phyloP scores from a whole-genome alignment of 257 asterid species.

The Schizonepeta tenuifolia region DNA sequence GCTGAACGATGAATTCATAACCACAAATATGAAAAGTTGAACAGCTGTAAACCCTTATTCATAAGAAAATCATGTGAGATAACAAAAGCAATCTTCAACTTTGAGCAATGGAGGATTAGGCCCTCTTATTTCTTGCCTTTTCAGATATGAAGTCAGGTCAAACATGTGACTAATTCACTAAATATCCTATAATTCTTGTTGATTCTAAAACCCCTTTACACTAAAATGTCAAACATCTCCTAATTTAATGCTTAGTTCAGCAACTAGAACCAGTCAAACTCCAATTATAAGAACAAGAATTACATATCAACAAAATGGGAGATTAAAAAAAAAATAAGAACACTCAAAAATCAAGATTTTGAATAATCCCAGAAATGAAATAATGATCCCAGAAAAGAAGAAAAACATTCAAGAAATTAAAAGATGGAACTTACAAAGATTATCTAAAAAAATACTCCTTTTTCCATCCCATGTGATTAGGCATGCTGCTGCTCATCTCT shows the following conservation, averaged over 20 bases:
- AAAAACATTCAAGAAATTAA: neutral
- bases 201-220: slow-evolving; percentile 39
- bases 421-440: slow-evolving; percentile 33
- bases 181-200: slow-evolving; percentile 37
- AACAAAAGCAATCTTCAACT: slow-evolving; percentile 35
- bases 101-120: slow-evolving; percentile 37
- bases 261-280: slow-evolving; percentile 49
- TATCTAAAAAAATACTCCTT: neutral
- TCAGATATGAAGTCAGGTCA: slow-evolving; percentile 57
- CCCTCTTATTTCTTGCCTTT: slow-evolving; percentile 25
- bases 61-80: slow-evolving; percentile 68
- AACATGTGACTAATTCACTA: slow-evolving; percentile 57
- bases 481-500: neutral
- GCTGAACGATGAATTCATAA: slow-evolving; percentile 32
- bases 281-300: neutral
- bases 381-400: neutral
- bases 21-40: slow-evolving; percentile 41
- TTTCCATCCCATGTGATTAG: slow-evolving; percentile 23
- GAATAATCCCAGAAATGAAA: neutral
- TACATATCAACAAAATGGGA: neutral
- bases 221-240: slow-evolving; percentile 23
- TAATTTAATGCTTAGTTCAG: slow-evolving; percentile 31
- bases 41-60: slow-evolving; percentile 45
- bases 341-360: slow-evolving; percentile 17
- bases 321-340: neutral